phyloP scores from a whole-genome alignment of 2,329 filamentous ascomycete species.

The Ascochyta koolunga region DNA sequence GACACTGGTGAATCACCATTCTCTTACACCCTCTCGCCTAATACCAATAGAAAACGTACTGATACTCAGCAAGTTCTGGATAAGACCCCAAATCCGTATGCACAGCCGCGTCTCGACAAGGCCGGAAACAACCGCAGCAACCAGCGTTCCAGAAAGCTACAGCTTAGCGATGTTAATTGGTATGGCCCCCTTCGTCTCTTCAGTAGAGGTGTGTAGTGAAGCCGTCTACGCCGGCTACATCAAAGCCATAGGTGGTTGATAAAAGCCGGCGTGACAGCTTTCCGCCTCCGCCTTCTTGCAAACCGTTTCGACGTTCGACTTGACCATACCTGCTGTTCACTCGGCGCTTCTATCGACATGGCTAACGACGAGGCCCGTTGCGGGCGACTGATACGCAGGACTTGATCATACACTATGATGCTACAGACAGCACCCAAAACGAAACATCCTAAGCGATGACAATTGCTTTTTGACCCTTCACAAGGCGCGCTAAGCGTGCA shows the following conservation, averaged over 20 bases:
- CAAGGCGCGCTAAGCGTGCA: not conserved
- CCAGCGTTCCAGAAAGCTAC: constrained; percentile 86
- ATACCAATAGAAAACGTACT: constrained; percentile 57
- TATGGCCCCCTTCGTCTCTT: constrained; percentile 58
- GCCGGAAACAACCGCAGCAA: constrained; percentile 70
- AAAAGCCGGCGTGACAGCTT: constrained; percentile 20
- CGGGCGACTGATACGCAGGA: constrained; percentile 37
- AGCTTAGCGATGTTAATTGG: constrained; percentile 98
- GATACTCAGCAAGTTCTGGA: constrained; percentile 48
- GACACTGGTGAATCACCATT: constrained; percentile 68
- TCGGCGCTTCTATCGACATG: constrained; percentile 12
- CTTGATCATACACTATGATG: constrained; percentile 31
- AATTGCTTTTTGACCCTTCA: constrained; percentile 9
- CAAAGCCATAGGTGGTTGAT: constrained; percentile 13
- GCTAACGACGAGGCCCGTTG: constrained; percentile 38
- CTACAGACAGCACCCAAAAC: constrained; percentile 32
- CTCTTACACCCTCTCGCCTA: constrained; percentile 50
- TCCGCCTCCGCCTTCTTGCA: constrained; percentile 10
- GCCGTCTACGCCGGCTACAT: constrained; percentile 12
- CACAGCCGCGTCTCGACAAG: constrained; percentile 59
- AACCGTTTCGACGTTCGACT: constrained; percentile 3
- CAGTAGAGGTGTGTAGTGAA: constrained; percentile 17
- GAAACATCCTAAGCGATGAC: constrained; percentile 14
- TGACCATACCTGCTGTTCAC: constrained; percentile 14
- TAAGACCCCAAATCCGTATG: constrained; percentile 51